These are phyloP conservation scores for Penicillium dipodomyicola DNA, from an alignment of 495 filamentous ascomycete genomes.

Conservation along the genomic window DNA sequence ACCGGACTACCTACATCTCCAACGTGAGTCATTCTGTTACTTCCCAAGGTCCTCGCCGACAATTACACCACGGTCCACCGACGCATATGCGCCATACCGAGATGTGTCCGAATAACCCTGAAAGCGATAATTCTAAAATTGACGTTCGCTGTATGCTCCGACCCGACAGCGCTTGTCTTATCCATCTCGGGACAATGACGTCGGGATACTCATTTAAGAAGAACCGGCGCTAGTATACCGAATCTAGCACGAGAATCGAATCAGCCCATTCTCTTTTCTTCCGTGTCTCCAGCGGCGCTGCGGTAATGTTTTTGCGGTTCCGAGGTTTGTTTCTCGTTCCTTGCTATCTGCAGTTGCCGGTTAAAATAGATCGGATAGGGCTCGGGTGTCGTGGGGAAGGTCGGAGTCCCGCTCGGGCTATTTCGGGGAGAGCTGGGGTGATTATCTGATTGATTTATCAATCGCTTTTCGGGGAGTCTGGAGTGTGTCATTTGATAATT, in stretches of 20 bases:
- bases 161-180: background rate
- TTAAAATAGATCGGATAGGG: background rate
- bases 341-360: background rate
- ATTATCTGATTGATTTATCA: conserved; percentile 16
- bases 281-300: background rate
- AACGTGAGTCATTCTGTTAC: background rate
- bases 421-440: conserved; percentile 7
- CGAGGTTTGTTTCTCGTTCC: background rate
- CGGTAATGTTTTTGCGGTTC: background rate
- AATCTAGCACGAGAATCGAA: background rate
- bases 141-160: background rate
- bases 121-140: background rate
- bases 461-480: background rate
- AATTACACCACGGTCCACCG: background rate
- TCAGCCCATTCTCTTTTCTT: background rate
- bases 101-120: background rate
- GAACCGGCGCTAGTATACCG: background rate
- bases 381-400: conserved; percentile 4
- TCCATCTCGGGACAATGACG: background rate
- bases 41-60: background rate
- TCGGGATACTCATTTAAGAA: background rate
- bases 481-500: no score
- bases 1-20: background rate
- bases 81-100: background rate
- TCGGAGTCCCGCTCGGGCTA: conserved; percentile 8